Percentiles rank a stretch among this genome's conserved stretches.
Evolutionary conservation across 2,329 filamentous ascomycete species (phyloP).

Genomic region (Phyllosticta paracitricarpa): DNA sequence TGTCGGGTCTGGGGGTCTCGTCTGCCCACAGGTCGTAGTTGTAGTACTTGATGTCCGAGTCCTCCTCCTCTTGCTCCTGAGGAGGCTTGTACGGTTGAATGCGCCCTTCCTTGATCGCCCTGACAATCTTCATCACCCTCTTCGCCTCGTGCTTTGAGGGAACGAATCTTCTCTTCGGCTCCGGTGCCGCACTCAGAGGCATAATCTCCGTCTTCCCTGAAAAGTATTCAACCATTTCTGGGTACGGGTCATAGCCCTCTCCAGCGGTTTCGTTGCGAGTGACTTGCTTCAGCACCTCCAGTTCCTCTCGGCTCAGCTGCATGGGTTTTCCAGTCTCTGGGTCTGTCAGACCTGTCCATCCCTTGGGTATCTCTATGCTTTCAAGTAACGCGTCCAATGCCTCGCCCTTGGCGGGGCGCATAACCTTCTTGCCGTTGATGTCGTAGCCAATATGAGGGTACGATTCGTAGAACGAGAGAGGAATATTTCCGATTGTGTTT

Average conservation of each 20-base stretch:
- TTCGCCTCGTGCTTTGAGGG: constrained; percentile 97
- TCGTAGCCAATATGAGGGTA: constrained; percentile 98
- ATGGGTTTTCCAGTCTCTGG: constrained; percentile 88
- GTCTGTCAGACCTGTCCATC: constrained; percentile 93
- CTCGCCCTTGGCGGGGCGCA: constrained; percentile 88
- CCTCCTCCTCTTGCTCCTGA: constrained; percentile 61
- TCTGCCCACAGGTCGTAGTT: constrained; percentile 94
- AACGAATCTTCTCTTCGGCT: constrained; percentile 90
- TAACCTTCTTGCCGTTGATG: constrained; percentile 96
- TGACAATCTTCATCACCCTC: constrained; percentile 92
- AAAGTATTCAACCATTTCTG: constrained; percentile 89
- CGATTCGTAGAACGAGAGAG: constrained; percentile 88
- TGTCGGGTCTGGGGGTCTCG: constrained; percentile 69
- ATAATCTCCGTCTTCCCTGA: constrained; percentile 84
- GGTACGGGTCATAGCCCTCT: constrained; percentile 87
- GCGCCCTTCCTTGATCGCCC: constrained; percentile 85
- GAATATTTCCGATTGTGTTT: constrained; percentile 95
- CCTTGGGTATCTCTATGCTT: constrained; percentile 92
- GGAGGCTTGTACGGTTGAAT: constrained; percentile 83
- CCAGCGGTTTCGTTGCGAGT: constrained; percentile 81
- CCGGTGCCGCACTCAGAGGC: constrained; percentile 87
- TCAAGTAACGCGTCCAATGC: constrained; percentile 88
- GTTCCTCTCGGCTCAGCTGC: constrained; percentile 74
- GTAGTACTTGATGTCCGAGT: constrained; percentile 62
- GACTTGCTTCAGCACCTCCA: constrained; percentile 78